Percentiles rank a stretch among this genome's conserved stretches.
Conservation (phyloP, 2,329 filamentous ascomycete species). For the Pseudopithomyces maydicus region DNA sequence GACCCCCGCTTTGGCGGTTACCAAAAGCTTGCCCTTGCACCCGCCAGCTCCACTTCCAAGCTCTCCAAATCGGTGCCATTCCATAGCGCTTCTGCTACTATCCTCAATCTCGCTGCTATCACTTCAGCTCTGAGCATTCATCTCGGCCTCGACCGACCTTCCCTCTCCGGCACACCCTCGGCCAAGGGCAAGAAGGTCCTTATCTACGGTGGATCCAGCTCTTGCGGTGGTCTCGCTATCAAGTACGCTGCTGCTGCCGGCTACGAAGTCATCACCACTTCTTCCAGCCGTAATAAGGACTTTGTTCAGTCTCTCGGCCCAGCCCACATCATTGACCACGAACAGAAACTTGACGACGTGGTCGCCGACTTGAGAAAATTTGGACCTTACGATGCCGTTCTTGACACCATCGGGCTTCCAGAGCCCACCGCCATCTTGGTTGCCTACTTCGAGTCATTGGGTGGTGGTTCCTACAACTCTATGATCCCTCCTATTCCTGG, state of each 20-base stretch:
- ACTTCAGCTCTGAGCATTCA: slow-evolving; percentile 17
- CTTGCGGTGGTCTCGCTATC: slow-evolving; percentile 33
- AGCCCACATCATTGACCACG: slow-evolving; percentile 30
- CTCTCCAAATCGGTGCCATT: slow-evolving; percentile 20
- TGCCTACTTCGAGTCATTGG: slow-evolving; percentile 15
- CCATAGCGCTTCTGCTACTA: slow-evolving; percentile 16
- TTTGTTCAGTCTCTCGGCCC: slow-evolving; percentile 37
- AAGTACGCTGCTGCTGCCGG: slow-evolving; percentile 32
- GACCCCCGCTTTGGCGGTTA: slow-evolving; percentile 22
- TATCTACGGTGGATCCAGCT: slow-evolving; percentile 41
- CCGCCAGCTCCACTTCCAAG: slow-evolving; percentile 12
- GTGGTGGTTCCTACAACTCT: slow-evolving; percentile 17
- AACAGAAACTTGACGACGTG: slow-evolving; percentile 16
- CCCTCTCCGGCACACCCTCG: slow-evolving; percentile 5
- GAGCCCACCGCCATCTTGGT: slow-evolving; percentile 18
- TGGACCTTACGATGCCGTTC: slow-evolving; percentile 33
- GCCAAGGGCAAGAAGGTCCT: slow-evolving; percentile 28
- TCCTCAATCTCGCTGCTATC: slow-evolving; percentile 24
- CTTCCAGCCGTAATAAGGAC: slow-evolving; percentile 34
- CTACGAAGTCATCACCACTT: slow-evolving; percentile 42
- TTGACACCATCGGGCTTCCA: slow-evolving; percentile 28
- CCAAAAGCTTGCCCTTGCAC: slow-evolving; percentile 28
- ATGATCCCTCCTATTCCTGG: slow-evolving; percentile 15
- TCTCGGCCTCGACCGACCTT: slow-evolving; percentile 9
- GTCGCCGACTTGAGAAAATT: slow-evolving; percentile 21